Percentiles rank a stretch among this genome's conserved stretches.
Conservation (phyloP, 2,329 filamentous ascomycete genomes). For the Furcasterigmium sp. region DNA sequence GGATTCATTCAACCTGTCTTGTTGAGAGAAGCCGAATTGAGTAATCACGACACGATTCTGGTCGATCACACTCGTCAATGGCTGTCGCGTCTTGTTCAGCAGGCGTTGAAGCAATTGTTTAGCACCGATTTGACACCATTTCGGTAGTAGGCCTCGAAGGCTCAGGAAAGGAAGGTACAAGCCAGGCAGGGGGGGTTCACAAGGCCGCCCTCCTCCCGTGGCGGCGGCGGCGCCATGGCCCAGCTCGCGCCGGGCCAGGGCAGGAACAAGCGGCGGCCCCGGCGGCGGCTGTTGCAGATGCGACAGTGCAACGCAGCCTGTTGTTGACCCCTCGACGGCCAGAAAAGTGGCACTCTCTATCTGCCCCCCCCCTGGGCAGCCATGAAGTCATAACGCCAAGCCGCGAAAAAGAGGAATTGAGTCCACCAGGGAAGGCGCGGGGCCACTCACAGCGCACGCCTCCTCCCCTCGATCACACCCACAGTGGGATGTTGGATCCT, state of each 20-base stretch:
- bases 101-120: too few relatives aligned
- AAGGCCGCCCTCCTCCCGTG: background rate
- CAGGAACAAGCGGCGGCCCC: background rate
- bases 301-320: background rate
- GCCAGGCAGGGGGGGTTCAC: background rate
- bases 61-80: too few relatives aligned
- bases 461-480: background rate
- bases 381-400: constrained; percentile 14
- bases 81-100: too few relatives aligned
- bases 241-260: too few relatives aligned
- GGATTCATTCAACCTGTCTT: too few relatives aligned
- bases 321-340: background rate
- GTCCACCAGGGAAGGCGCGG: constrained; percentile 1
- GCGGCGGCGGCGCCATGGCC: background rate
- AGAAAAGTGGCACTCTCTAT: too few relatives aligned
- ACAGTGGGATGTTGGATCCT: constrained; percentile 1
- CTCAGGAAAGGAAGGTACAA: constrained; percentile 1
- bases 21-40: too few relatives aligned
- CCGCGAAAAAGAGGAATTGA: constrained; percentile 4
- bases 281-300: too few relatives aligned
- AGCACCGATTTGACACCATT: too few relatives aligned
- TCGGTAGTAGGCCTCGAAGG: too few relatives aligned
- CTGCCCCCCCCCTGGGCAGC: background rate
- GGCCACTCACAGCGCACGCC: constrained; percentile 2
- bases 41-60: too few relatives aligned